phyloP scores from a whole-genome alignment of 2,329 filamentous ascomycete genomes.

The Cytospora piceicola region DNA sequence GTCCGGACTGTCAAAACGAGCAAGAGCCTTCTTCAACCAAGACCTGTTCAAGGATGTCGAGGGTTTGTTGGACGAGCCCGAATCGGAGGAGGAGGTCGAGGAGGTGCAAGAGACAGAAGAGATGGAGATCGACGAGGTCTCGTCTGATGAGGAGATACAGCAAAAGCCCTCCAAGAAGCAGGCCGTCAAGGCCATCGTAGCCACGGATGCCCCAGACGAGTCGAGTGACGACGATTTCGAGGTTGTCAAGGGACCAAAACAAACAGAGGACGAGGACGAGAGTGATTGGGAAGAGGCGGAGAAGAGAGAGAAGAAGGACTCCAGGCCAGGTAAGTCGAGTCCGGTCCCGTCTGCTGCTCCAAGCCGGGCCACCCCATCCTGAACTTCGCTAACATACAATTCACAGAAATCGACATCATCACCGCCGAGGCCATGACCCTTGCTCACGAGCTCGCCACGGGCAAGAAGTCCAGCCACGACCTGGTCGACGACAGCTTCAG shows the following conservation, averaged over 20 bases:
- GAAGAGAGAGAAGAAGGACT: slow-evolving; percentile 65
- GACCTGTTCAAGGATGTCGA: slow-evolving; percentile 89
- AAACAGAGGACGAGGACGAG: slow-evolving; percentile 42
- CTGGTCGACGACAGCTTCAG: slow-evolving; percentile 92
- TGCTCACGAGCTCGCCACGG: slow-evolving; percentile 87
- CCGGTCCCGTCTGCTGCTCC: background rate
- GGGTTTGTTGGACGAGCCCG: slow-evolving; percentile 62
- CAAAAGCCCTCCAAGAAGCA: slow-evolving; percentile 40
- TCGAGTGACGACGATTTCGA: slow-evolving; percentile 59
- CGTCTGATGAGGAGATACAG: slow-evolving; percentile 41
- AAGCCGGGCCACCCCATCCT: background rate
- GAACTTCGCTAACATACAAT: background rate
- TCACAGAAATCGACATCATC: slow-evolving; percentile 89
- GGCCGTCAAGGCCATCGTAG: slow-evolving; percentile 43
- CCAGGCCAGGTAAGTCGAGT: slow-evolving; percentile 57
- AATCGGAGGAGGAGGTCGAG: slow-evolving; percentile 35
- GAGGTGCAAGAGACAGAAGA: slow-evolving; percentile 48
- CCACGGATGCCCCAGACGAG: slow-evolving; percentile 40
- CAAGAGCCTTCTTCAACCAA: slow-evolving; percentile 88
- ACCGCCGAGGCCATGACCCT: slow-evolving; percentile 99
- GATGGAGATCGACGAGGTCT: slow-evolving; percentile 41
- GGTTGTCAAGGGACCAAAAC: slow-evolving; percentile 56
- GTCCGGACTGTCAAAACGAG: slow-evolving; percentile 77
- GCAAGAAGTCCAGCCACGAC: slow-evolving; percentile 77
- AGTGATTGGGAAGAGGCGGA: slow-evolving; percentile 66